Base-by-base conservation (phyloP, 2,329 filamentous ascomycete species). In the Erysiphe pisi region DNA sequence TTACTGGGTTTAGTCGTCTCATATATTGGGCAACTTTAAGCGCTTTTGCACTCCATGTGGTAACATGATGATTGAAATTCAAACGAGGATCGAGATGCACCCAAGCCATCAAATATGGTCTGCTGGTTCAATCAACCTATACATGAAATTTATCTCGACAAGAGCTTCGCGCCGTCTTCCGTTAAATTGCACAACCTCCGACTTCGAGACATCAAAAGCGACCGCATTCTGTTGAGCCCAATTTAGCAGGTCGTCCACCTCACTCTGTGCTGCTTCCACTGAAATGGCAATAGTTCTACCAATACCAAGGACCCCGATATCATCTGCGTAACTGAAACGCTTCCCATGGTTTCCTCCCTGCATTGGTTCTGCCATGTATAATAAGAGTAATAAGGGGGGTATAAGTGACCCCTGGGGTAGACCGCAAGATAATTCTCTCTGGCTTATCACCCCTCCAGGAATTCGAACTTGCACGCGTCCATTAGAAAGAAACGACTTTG, bases 351-450 rank as follows among this genome's bases (percentile, higher is more conserved):
- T 36, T n/a, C 65, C 36, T 6, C n/a, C 16, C 2, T 6, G 7
- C 36, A 71, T 18, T 22, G 65, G 65, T 43, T 71, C 65, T 18
- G 25, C 36, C 65, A 71, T 71, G 16, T 71, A 71, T 20, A 40
- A 31, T 14, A 65, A 11, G 9, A 71, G 43, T 6, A 71, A 16
- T 20, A 71, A 31, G 4, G 65, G 65, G 1, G 65, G 43, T 36
- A 71, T 71, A 3, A 16, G 65, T 40, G 65, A 71, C 16, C 65
- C 65, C 16, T 71, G 65, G 1, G 65, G 28, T 9, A 71, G 1
- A 36, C 36, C 65, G 36, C 28, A 71, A 6, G 40, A 1, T 22
- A 45, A 20, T 43, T 71, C 65, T 20, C 36, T 45, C 6, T 36
- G 28, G 11, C 28, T 71, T 18, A 20, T 71, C 11, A 71, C 65